Percentiles rank a stretch among this genome's conserved stretches.
phyloP scores from a whole-genome alignment of 352 stramenopile species.

The Aphanomyces astaci region DNA sequence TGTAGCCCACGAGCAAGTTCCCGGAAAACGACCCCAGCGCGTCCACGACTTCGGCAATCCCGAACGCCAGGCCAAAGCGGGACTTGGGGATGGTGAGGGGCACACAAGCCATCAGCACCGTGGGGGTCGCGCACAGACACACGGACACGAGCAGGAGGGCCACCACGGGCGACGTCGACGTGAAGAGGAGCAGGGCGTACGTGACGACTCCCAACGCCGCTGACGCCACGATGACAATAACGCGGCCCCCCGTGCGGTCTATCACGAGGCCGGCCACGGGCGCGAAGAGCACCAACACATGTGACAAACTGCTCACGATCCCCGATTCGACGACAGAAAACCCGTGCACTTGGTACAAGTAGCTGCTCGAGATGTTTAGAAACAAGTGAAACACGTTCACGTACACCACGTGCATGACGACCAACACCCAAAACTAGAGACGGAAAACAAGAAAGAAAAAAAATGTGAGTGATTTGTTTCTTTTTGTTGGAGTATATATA shows the following conservation, averaged over 20 bases:
- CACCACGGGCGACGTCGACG: conserved; percentile 17
- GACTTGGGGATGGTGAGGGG: conserved; percentile 24
- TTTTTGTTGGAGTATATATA: too few species aligned
- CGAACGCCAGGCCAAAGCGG: conserved; percentile 27
- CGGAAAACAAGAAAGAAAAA: too few species aligned
- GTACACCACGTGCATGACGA: conserved; percentile 30
- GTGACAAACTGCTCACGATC: conserved; percentile 23
- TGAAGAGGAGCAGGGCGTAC: conserved; percentile 25
- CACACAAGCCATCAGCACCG: conserved; percentile 27
- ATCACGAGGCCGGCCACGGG: conserved; percentile 32
- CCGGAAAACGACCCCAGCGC: conserved; percentile 20
- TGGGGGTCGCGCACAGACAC: conserved; percentile 22
- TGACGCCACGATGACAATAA: conserved; percentile 26
- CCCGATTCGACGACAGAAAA: conserved; percentile 27
- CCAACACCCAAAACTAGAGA: conserved; percentile 30
- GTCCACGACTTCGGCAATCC: conserved; percentile 25
- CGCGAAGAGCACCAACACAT: conserved; percentile 28
- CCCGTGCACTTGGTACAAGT: conserved; percentile 24
- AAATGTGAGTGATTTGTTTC: too few species aligned
- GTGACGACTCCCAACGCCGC: conserved; percentile 12
- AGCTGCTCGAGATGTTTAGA: conserved; percentile 31
- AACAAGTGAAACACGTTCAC: conserved; percentile 34
- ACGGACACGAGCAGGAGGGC: conserved; percentile 24
- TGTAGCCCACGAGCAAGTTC: conserved; percentile 28
- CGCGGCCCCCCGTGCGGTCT: conserved; percentile 30